A percentile compares a stretch with the other conserved stretches of the same genome.
These are phyloP conservation scores for Colletotrichum lindemuthianum DNA, from an alignment of 2,329 filamentous ascomycete genomes.

Conservation along the genomic window DNA sequence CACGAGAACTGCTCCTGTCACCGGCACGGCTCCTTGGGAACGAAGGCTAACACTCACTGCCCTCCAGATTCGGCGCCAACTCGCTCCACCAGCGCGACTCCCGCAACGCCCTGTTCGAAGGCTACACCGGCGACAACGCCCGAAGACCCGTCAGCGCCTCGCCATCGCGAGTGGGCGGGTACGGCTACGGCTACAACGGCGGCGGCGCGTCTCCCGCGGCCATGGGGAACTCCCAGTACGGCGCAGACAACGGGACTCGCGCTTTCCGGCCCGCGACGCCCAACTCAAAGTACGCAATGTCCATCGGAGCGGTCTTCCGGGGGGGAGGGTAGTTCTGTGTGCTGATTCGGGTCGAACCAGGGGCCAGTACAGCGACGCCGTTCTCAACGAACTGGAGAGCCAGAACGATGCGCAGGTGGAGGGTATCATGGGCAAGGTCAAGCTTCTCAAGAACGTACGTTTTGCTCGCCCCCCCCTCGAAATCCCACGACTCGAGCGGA, in stretches of 20 bases:
- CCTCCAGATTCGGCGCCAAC: conserved; percentile 71
- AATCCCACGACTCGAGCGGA: background rate
- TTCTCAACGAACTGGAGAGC: conserved; percentile 91
- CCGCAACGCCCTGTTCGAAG: conserved; percentile 78
- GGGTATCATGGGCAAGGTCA: conserved; percentile 91
- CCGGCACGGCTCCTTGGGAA: background rate
- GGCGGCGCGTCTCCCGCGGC: conserved; percentile 23
- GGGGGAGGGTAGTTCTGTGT: background rate
- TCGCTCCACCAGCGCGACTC: conserved; percentile 79
- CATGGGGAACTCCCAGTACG: conserved; percentile 39
- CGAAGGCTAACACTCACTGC: background rate
- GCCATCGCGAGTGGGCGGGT: conserved; percentile 58
- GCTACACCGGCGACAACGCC: conserved; percentile 66
- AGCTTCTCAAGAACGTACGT: conserved; percentile 86
- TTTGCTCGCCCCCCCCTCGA: conserved; percentile 17
- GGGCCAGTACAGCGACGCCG: conserved; percentile 92
- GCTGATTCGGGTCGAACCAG: conserved; percentile 50
- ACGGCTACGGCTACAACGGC: conserved; percentile 57
- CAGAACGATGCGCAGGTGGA: conserved; percentile 93
- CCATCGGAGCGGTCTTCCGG: too few relatives aligned
- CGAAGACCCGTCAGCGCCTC: conserved; percentile 57
- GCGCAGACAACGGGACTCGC: conserved; percentile 44
- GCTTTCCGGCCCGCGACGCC: conserved; percentile 76
- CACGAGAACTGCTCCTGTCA: too few relatives aligned
- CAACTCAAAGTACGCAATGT: conserved; percentile 66